phyloP scores from a whole-genome alignment of 2,329 filamentous ascomycete species.

The Penicillium italicum region DNA sequence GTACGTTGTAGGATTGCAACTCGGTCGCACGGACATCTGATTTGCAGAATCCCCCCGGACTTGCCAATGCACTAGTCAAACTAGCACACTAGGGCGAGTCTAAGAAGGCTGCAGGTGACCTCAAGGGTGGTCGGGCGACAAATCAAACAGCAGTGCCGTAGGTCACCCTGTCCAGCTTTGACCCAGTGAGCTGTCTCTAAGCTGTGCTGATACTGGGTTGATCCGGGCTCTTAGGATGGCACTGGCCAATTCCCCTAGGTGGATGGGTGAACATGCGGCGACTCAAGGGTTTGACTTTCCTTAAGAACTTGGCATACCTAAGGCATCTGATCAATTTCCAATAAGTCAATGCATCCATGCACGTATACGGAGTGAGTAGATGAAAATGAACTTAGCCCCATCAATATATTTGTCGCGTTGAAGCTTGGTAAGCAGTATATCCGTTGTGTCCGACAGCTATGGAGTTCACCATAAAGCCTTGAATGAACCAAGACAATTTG shows the following conservation, averaged over 20 bases:
- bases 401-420: not conserved
- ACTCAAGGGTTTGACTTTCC: slow-evolving; percentile 2
- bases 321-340: not conserved
- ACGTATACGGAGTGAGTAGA: not conserved
- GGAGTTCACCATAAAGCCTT: not conserved
- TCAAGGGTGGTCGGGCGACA: slow-evolving; percentile 17
- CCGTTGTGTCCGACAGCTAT: not conserved
- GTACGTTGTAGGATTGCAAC: not conserved
- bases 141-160: slow-evolving; percentile 17
- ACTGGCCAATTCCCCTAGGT: not conserved
- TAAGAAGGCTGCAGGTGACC: slow-evolving; percentile 26
- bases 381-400: not conserved
- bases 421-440: not conserved
- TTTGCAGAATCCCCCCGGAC: slow-evolving; percentile 27
- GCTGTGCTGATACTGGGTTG: not conserved
- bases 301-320: not conserved
- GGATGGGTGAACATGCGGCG: not conserved
- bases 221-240: slow-evolving; percentile 1
- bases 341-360: not conserved
- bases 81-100: slow-evolving; percentile 20
- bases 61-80: slow-evolving; percentile 15
- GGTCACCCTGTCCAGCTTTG: slow-evolving; percentile 3
- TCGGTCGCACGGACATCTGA: slow-evolving; percentile 22
- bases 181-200: slow-evolving; percentile 2
- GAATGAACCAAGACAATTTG: not conserved